phyloP scores from a whole-genome alignment of 2,329 filamentous ascomycete species.

The Cladosporium sp. region DNA sequence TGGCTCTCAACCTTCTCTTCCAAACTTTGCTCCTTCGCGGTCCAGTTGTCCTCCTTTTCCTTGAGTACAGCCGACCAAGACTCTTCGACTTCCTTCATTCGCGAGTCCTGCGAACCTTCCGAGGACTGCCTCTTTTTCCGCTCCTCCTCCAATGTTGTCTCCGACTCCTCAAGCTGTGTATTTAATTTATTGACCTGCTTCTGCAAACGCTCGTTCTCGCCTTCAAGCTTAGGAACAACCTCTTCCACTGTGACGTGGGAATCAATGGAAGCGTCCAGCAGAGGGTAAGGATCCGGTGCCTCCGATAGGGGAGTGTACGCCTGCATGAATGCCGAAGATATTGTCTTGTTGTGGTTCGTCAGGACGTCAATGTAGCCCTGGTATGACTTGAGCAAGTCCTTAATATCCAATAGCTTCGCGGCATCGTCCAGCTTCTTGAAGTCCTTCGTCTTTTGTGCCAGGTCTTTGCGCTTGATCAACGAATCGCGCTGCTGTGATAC shows the following conservation, averaged over 20 bases:
- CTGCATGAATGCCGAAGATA: conserved; percentile 88
- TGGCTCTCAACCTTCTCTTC: conserved; percentile 95
- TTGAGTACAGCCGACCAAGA: conserved; percentile 87
- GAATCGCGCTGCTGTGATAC: conserved; percentile 90
- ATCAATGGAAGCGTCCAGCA: conserved; percentile 94
- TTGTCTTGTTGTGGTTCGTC: conserved; percentile 91
- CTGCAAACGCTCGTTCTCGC: conserved; percentile 85
- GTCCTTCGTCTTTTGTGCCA: conserved; percentile 98
- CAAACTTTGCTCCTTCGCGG: conserved; percentile 81
- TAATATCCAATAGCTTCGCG: conserved; percentile 81
- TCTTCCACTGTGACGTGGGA: conserved; percentile 89
- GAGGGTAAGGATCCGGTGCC: conserved; percentile 90
- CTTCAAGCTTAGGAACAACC: conserved; percentile 80
- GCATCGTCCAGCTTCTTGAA: conserved; percentile 91
- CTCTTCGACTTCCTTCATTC: conserved; percentile 82
- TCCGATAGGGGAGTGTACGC: conserved; percentile 91
- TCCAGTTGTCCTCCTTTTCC: conserved; percentile 96
- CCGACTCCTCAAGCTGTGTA: conserved; percentile 75
- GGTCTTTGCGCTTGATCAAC: conserved; percentile 91
- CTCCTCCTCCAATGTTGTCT: conserved; percentile 75
- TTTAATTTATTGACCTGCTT: conserved; percentile 71
- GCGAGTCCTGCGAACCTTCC: conserved; percentile 71
- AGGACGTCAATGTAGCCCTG: conserved; percentile 96
- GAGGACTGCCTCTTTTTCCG: conserved; percentile 66
- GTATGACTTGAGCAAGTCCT: conserved; percentile 81